phyloP scores from a whole-genome alignment of 2,329 filamentous ascomycete genomes.

The Tolypocladium guangdongense region DNA sequence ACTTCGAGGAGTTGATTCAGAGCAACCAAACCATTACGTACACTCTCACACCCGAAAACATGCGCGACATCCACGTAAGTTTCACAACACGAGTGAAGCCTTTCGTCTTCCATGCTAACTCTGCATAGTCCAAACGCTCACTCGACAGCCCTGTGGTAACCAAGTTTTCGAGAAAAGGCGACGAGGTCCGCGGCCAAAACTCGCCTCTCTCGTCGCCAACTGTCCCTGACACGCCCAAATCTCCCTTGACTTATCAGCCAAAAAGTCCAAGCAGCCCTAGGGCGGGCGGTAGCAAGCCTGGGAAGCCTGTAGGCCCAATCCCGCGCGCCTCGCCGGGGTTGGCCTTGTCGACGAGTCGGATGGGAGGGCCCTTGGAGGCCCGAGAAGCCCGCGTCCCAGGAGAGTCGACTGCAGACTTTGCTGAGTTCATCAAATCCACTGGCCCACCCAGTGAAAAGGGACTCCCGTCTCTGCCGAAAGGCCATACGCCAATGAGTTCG shows the following conservation, averaged over 20 bases:
- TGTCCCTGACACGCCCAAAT: slow-evolving; percentile 22
- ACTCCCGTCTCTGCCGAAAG: slow-evolving; percentile 23
- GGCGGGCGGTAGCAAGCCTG: slow-evolving; percentile 4
- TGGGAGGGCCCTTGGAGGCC: slow-evolving; percentile 29
- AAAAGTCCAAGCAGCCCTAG: slow-evolving; percentile 3
- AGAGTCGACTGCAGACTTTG: slow-evolving; percentile 72
- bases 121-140: slow-evolving; percentile 26
- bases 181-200: slow-evolving; percentile 30
- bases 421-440: slow-evolving; percentile 80
- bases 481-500: slow-evolving; percentile 16
- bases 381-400: slow-evolving; percentile 62
- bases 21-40: slow-evolving; percentile 76
- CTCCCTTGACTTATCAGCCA: slow-evolving; percentile 10
- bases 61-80: slow-evolving; percentile 65
- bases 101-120: slow-evolving; percentile 7
- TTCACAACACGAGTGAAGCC: no score
- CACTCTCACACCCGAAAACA: slow-evolving; percentile 68
- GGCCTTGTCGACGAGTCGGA: slow-evolving; percentile 10
- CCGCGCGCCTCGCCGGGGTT: slow-evolving; percentile 12
- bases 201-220: slow-evolving; percentile 40
- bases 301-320: slow-evolving; percentile 8
- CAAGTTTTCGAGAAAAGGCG: slow-evolving; percentile 32
- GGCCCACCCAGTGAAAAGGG: slow-evolving; percentile 48
- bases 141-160: slow-evolving; percentile 30
- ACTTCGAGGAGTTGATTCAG: slow-evolving; percentile 71